A percentile compares a stretch with the other conserved stretches of the same genome.
Evolutionary conservation across 768 basidiomycete genomes (phyloP).

Genomic region (Dacryopinax spathularia): DNA sequence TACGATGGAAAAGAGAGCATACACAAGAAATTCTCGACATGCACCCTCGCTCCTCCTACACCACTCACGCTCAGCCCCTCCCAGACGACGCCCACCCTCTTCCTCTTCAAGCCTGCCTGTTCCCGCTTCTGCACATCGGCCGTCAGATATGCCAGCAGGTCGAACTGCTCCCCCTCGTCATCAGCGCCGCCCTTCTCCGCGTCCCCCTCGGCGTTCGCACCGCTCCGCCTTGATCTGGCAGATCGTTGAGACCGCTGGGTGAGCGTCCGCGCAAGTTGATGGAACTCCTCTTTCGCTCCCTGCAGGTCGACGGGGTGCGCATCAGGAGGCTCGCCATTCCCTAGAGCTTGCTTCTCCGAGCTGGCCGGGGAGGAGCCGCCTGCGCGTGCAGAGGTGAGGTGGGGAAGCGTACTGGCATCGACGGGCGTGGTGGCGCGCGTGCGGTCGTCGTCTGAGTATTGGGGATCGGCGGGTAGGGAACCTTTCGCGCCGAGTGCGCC

Average conservation of each 20-base stretch:
- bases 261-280: slow-evolving; percentile 12
- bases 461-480: background rate
- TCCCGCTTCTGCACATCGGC: slow-evolving; percentile 54
- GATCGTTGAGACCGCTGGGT: slow-evolving; percentile 5
- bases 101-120: slow-evolving; percentile 51
- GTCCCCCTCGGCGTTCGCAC: slow-evolving; percentile 15
- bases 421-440: background rate
- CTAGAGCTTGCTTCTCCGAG: background rate
- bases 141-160: slow-evolving; percentile 53
- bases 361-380: background rate
- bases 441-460: background rate
- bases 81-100: slow-evolving; percentile 68
- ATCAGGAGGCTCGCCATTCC: background rate
- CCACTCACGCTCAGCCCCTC: slow-evolving; percentile 51
- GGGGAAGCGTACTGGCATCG: background rate
- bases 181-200: slow-evolving; percentile 31
- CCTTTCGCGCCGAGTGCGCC: background rate
- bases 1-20: background rate
- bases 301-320: slow-evolving; percentile 12
- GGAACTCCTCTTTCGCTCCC: slow-evolving; percentile 14
- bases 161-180: slow-evolving; percentile 32
- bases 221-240: background rate
- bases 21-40: slow-evolving; percentile 4
- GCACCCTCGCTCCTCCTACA: slow-evolving; percentile 29
- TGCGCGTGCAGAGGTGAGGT: background rate